A percentile compares a stretch with the other conserved stretches of the same genome.
Evolutionary conservation across 345 rosid species (phyloP).

Genomic region (Murraya koenigii): DNA sequence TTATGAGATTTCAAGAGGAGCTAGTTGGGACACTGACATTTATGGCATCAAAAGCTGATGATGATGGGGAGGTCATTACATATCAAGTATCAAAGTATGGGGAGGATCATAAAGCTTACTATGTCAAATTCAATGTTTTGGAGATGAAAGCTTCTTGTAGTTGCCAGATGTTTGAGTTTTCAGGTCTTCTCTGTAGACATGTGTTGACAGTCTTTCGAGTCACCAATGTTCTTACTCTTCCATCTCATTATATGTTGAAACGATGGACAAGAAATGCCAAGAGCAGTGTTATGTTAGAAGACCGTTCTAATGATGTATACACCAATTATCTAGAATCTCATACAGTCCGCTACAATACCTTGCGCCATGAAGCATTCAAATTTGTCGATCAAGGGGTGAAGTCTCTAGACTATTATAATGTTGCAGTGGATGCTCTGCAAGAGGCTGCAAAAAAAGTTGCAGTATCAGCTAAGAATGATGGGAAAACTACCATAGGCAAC

Average conservation of each 20-base stretch:
- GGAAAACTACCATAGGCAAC: constrained; percentile 18
- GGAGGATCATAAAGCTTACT: constrained; percentile 47
- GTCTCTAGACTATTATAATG: constrained; percentile 32
- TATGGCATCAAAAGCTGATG: constrained; percentile 46
- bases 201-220: constrained; percentile 52
- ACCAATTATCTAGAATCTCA: constrained; percentile 40
- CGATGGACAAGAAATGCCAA: constrained; percentile 57
- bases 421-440: constrained; percentile 36
- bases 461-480: constrained; percentile 32
- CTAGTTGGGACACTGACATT: constrained; percentile 48
- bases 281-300: constrained; percentile 43
- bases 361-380: constrained; percentile 47
- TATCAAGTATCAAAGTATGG: constrained; percentile 50
- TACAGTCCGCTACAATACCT: constrained; percentile 44
- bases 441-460: constrained; percentile 45
- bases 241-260: constrained; percentile 43
- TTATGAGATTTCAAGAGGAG: constrained; percentile 55
- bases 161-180: constrained; percentile 63
- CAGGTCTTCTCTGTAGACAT: constrained; percentile 55
- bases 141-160: constrained; percentile 54
- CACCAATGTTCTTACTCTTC: constrained; percentile 53
- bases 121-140: constrained; percentile 40
- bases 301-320: constrained; percentile 26
- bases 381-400: constrained; percentile 40
- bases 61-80: constrained; percentile 34